Percentiles rank a stretch among this genome's conserved stretches.
These are phyloP conservation scores for Sphaerostilbella broomeana DNA, from an alignment of 2,329 filamentous ascomycete species.

Conservation along the genomic window DNA sequence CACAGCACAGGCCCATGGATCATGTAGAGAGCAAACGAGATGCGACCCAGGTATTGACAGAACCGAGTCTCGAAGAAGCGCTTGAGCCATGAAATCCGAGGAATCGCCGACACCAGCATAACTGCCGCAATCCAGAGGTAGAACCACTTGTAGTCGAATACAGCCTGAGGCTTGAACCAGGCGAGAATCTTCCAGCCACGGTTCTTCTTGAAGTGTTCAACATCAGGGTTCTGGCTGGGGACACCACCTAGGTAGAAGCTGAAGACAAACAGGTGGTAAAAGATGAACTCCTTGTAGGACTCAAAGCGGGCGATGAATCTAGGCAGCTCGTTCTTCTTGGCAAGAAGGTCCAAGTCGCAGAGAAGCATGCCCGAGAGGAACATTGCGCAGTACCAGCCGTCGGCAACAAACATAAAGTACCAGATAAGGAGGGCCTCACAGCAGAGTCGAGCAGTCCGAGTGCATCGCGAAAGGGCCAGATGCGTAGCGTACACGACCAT, in stretches of 20 bases:
- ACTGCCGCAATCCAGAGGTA: constrained; percentile 56
- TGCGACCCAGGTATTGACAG: constrained; percentile 55
- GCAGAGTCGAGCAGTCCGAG: constrained; percentile 47
- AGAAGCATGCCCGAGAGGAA: constrained; percentile 57
- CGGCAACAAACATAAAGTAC: constrained; percentile 63
- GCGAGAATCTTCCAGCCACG: constrained; percentile 57
- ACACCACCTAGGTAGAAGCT: constrained; percentile 55
- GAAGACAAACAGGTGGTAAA: constrained; percentile 44
- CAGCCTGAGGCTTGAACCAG: constrained; percentile 57
- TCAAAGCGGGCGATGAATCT: constrained; percentile 38
- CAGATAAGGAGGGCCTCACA: constrained; percentile 46
- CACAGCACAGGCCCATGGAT: constrained; percentile 57
- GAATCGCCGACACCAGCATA: constrained; percentile 48
- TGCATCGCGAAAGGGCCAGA: constrained; percentile 50
- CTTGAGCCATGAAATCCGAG: constrained; percentile 52
- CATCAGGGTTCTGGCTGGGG: constrained; percentile 44
- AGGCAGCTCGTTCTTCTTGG: constrained; percentile 44
- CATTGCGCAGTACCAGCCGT: constrained; percentile 56
- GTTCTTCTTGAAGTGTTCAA: constrained; percentile 43
- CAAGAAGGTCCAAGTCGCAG: constrained; percentile 53
- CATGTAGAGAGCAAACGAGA: constrained; percentile 58
- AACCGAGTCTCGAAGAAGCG: constrained; percentile 52
- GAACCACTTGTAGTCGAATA: constrained; percentile 63
- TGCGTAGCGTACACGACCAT: constrained; percentile 54
- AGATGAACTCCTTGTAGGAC: constrained; percentile 45